A percentile compares a stretch with the other conserved stretches of the same genome.
These are phyloP conservation scores for Thielaviopsis populi DNA, from an alignment of 2,329 filamentous ascomycete genomes.

Conservation along the genomic window DNA sequence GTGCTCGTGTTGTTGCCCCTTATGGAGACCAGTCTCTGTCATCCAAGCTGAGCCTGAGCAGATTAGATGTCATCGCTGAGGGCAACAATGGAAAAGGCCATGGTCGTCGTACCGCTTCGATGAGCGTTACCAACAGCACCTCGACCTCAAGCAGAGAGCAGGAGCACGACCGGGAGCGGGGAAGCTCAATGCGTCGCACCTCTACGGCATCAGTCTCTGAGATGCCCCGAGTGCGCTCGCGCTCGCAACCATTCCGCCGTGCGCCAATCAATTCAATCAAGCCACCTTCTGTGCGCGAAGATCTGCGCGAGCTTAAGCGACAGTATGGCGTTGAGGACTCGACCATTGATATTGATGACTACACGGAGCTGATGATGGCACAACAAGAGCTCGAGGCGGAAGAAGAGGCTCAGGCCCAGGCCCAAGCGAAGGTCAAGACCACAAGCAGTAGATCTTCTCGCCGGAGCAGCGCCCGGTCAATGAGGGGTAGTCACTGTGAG, in stretches of 20 bases:
- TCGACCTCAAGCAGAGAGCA: constrained; percentile 1
- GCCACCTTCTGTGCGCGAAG: constrained; percentile 39
- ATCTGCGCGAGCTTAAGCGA: constrained; percentile 38
- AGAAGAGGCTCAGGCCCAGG: not conserved
- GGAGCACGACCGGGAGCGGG: not conserved
- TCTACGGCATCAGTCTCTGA: not conserved
- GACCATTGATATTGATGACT: constrained; percentile 37
- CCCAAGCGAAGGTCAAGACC: not conserved
- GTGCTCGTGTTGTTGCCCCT: not conserved
- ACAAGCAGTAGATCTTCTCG: not conserved
- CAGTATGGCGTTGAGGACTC: constrained; percentile 43
- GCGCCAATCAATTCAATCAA: constrained; percentile 39
- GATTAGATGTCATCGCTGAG: constrained; percentile 12
- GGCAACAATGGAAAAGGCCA: constrained; percentile 7
- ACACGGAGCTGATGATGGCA: constrained; percentile 33
- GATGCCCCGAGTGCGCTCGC: constrained; percentile 6
- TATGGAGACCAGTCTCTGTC: constrained; percentile 3
- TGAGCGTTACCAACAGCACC: constrained; percentile 2
- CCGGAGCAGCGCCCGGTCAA: not conserved
- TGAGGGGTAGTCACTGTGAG: not conserved
- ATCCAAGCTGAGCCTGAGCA: constrained; percentile 9
- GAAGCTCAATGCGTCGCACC: not conserved
- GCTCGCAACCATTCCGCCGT: constrained; percentile 22
- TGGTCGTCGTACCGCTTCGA: constrained; percentile 11
- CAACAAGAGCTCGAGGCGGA: not conserved